A percentile compares a stretch with the other conserved stretches of the same genome.
Evolutionary conservation across 2,329 filamentous ascomycete genomes (phyloP).

Genomic region (Neofusicoccum laricinum): DNA sequence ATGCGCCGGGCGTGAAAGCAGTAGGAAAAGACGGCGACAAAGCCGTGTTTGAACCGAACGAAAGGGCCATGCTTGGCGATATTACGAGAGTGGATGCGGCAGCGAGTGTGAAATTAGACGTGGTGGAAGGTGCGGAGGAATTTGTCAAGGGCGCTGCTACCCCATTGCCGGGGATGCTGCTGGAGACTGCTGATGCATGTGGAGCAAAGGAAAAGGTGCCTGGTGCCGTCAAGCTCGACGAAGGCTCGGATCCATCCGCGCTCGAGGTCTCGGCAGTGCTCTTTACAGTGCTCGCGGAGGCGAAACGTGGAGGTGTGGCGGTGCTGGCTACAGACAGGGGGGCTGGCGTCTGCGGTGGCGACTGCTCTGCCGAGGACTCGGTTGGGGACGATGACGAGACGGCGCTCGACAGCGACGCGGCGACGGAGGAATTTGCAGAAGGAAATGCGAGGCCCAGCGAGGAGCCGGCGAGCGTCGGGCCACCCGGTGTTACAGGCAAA

Average conservation of each 20-base stretch:
- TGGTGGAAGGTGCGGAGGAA: background rate
- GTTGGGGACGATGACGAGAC: background rate
- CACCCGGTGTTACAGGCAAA: background rate
- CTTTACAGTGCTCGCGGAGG: background rate
- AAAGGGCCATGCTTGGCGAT: slow-evolving; percentile 1
- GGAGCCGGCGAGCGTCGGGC: background rate
- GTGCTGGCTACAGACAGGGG: background rate
- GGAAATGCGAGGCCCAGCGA: background rate
- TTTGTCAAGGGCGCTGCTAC: background rate
- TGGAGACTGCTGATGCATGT: background rate
- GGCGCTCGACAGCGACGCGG: background rate
- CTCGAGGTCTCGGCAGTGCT: background rate
- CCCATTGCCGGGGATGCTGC: background rate
- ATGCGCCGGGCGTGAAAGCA: background rate
- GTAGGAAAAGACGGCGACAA: background rate
- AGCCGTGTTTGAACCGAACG: background rate
- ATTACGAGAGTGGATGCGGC: background rate
- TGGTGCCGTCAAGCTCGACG: background rate
- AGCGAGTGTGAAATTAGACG: background rate
- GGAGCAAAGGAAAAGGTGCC: background rate
- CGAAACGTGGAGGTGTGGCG: slow-evolving; percentile 1
- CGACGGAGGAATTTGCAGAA: background rate
- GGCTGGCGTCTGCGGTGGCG: background rate
- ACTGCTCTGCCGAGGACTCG: background rate
- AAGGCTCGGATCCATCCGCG: background rate